phyloP scores from a whole-genome alignment of 2,329 filamentous ascomycete genomes.

The Aspergillus sp. region DNA sequence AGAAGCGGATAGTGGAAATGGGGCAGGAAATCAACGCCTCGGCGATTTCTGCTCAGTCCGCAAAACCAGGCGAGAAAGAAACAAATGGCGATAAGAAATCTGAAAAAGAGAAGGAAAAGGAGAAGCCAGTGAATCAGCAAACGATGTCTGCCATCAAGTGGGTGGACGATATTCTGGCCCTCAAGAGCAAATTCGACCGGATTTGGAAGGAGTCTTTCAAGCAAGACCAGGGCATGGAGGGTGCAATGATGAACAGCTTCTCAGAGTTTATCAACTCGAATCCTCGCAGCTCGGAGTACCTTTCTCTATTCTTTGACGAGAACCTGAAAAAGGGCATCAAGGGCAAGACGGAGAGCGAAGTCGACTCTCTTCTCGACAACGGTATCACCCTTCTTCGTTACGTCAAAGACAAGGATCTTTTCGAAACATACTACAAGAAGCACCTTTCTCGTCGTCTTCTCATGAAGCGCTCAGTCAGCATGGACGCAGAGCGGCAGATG shows the following conservation, averaged over 20 bases:
- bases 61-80: conserved; percentile 38
- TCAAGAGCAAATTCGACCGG: conserved; percentile 85
- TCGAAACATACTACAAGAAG: conserved; percentile 97
- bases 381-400: conserved; percentile 83
- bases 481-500: conserved; percentile 91
- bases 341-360: conserved; percentile 81
- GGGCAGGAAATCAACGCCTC: conserved; percentile 74
- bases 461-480: conserved; percentile 81
- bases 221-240: conserved; percentile 69
- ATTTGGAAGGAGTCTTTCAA: conserved; percentile 69
- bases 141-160: conserved; percentile 85
- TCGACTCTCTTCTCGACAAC: conserved; percentile 78
- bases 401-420: conserved; percentile 84
- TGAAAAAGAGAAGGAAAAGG: conserved; percentile 35
- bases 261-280: conserved; percentile 93
- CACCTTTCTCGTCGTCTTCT: conserved; percentile 83
- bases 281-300: conserved; percentile 74
- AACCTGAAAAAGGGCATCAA: conserved; percentile 91
- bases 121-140: conserved; percentile 63
- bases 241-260: conserved; percentile 78
- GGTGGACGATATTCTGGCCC: conserved; percentile 79
- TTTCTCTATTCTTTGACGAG: conserved; percentile 95
- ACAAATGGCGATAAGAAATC: conserved; percentile 48
- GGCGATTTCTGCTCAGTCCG: conserved; percentile 43
- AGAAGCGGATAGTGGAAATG: conserved; percentile 68